A percentile compares a stretch with the other conserved stretches of the same genome.
Evolutionary conservation across 2,329 filamentous ascomycete genomes (phyloP).

Genomic region (Dactylellina haptotyla): DNA sequence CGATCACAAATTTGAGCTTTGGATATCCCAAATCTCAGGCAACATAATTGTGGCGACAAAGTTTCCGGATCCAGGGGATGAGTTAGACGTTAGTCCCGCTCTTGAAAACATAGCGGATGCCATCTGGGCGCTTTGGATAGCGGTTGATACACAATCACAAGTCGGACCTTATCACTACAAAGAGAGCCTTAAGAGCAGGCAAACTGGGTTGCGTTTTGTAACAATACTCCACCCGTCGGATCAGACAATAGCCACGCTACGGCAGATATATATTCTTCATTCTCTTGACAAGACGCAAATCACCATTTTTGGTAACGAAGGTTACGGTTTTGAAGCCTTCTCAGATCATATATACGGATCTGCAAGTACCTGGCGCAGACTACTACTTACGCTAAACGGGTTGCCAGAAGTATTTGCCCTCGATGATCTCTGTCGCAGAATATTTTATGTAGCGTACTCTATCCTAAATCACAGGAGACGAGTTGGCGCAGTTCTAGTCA

Average conservation of each 20-base stretch:
- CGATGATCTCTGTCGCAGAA: conserved; percentile 23
- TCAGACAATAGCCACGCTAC: conserved; percentile 1
- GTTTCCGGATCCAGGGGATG: not conserved
- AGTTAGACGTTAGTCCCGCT: not conserved
- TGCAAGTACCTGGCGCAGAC: not conserved
- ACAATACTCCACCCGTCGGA: conserved; percentile 20
- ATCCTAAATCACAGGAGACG: conserved; percentile 19
- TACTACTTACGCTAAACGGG: conserved; percentile 17
- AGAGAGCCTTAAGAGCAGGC: not conserved
- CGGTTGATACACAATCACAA: not conserved
- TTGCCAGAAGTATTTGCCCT: conserved; percentile 17
- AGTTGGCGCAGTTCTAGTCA: conserved; percentile 11
- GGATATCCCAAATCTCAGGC: not conserved
- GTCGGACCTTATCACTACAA: not conserved
- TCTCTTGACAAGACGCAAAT: not conserved
- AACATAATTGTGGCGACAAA: conserved; percentile 5
- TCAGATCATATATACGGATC: not conserved
- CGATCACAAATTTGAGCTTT: not conserved
- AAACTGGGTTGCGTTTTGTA: conserved; percentile 11
- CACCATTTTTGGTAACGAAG: not conserved
- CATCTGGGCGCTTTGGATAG: conserved; percentile 33
- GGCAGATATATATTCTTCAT: not conserved
- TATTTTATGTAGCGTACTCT: conserved; percentile 4
- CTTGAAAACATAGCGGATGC: conserved; percentile 7
- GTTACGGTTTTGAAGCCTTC: not conserved